These are phyloP conservation scores for Cyberlindnera mycetangii DNA, from an alignment of 805 yeast genomes.

Conservation along the genomic window DNA sequence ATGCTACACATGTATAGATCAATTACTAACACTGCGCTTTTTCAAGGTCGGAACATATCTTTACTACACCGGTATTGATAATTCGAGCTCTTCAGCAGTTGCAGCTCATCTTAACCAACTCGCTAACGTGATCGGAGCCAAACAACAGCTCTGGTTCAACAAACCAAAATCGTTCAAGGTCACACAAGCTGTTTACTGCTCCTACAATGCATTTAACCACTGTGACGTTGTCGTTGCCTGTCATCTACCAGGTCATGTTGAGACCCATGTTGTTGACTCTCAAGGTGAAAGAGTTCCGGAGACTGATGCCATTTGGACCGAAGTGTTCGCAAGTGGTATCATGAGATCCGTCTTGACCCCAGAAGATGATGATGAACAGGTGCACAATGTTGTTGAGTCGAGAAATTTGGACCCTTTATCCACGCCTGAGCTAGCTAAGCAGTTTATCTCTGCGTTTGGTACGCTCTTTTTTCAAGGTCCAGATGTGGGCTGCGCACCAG, in stretches of 20 bases:
- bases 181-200: slow-evolving; percentile 65
- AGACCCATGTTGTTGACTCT: slow-evolving; percentile 42
- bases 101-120: slow-evolving; percentile 71
- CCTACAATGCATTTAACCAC: slow-evolving; percentile 68
- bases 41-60: slow-evolving; percentile 62
- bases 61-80: slow-evolving; percentile 73
- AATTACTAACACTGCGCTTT: slow-evolving; percentile 9
- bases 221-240: slow-evolving; percentile 71
- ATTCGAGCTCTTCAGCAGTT: slow-evolving; percentile 71
- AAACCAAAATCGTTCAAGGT: slow-evolving; percentile 68
- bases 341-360: slow-evolving; percentile 66
- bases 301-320: slow-evolving; percentile 49
- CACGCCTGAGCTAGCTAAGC: slow-evolving; percentile 42
- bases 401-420: slow-evolving; percentile 77
- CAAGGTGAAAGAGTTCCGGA: slow-evolving; percentile 54
- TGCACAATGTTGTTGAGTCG: slow-evolving; percentile 72
- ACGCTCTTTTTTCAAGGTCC: slow-evolving; percentile 63
- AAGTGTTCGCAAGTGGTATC: slow-evolving; percentile 57
- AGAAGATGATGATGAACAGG: slow-evolving; percentile 77
- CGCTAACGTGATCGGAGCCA: slow-evolving; percentile 58
- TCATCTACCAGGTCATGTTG: slow-evolving; percentile 73
- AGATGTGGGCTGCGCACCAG: slow-evolving; percentile 62
- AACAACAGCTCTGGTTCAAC: slow-evolving; percentile 79
- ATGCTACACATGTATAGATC: too few species aligned
- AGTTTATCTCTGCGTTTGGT: slow-evolving; percentile 65